Conservation (phyloP, 2,329 filamentous ascomycete species). For the Epicoccum sorghinum region DNA sequence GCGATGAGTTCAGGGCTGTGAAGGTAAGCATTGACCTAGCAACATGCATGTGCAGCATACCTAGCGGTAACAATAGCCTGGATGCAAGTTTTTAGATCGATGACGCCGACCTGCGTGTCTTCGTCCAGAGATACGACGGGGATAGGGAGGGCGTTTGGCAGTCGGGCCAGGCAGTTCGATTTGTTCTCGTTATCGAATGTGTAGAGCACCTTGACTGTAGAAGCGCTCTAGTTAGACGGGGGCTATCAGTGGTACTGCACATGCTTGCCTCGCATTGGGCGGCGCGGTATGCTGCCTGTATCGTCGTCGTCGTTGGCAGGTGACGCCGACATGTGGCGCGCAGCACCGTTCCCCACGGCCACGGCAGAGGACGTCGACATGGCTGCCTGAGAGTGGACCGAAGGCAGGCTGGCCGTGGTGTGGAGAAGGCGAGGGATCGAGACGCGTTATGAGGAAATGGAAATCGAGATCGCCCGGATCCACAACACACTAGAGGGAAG, state of each 20-base stretch:
- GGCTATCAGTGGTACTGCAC: conserved; percentile 12
- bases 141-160: conserved; percentile 78
- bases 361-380: conserved; percentile 43
- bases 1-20: conserved; percentile 84
- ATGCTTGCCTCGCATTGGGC: conserved; percentile 55
- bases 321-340: conserved; percentile 28
- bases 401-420: conserved; percentile 25
- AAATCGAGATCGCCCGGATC: conserved; percentile 27
- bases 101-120: conserved; percentile 78
- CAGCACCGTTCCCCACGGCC: conserved; percentile 28
- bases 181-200: conserved; percentile 91
- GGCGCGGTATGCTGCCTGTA: conserved; percentile 43
- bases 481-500: conserved; percentile 10
- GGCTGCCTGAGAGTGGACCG: conserved; percentile 28
- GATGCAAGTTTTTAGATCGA: conserved; percentile 86
- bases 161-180: conserved; percentile 86
- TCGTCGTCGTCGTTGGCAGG: conserved; percentile 33
- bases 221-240: conserved; percentile 25
- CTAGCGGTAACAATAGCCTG: conserved; percentile 75
- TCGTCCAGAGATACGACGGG: conserved; percentile 84
- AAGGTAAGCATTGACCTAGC: conserved; percentile 26
- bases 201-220: conserved; percentile 90
- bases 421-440: conserved; percentile 16
- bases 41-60: conserved; percentile 45
- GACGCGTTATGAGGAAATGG: conserved; percentile 25